These are phyloP conservation scores for Aspergillus sp. DNA, from an alignment of 2,329 filamentous ascomycete genomes.

Conservation along the genomic window DNA sequence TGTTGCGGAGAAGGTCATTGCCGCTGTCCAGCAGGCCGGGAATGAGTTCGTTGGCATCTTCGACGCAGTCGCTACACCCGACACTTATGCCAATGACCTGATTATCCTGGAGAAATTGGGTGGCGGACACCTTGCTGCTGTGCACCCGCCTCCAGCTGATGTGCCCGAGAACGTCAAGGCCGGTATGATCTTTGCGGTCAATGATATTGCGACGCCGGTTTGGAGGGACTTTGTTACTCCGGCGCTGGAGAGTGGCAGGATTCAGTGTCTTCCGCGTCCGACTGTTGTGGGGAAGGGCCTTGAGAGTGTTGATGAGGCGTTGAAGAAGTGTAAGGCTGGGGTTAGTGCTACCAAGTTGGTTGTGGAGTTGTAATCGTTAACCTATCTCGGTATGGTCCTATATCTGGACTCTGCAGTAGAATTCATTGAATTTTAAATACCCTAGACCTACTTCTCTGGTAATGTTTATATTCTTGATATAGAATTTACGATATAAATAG, in stretches of 20 bases:
- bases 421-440: no score
- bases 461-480: no score
- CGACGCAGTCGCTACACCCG: conserved; percentile 6
- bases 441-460: no score
- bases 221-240: conserved; percentile 29
- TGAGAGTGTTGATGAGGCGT: conserved; percentile 34
- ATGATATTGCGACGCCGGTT: conserved; percentile 26
- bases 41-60: conserved; percentile 14
- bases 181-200: conserved; percentile 14
- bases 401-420: no score
- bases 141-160: conserved; percentile 7
- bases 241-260: conserved; percentile 27
- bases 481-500: no score
- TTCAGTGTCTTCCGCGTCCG: conserved; percentile 34
- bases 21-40: conserved; percentile 15
- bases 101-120: conserved; percentile 13
- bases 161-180: conserved; percentile 5
- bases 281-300: conserved; percentile 41
- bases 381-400: no score
- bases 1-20: conserved; percentile 29
- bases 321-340: conserved; percentile 38
- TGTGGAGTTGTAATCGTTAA: conserved; percentile 5
- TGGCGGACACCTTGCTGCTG: conserved; percentile 9
- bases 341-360: conserved; percentile 44
- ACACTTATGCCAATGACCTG: conserved; percentile 4